Base-by-base conservation (phyloP, 2,329 filamentous ascomycete genomes). In the Trichoderma cornu-damae region DNA sequence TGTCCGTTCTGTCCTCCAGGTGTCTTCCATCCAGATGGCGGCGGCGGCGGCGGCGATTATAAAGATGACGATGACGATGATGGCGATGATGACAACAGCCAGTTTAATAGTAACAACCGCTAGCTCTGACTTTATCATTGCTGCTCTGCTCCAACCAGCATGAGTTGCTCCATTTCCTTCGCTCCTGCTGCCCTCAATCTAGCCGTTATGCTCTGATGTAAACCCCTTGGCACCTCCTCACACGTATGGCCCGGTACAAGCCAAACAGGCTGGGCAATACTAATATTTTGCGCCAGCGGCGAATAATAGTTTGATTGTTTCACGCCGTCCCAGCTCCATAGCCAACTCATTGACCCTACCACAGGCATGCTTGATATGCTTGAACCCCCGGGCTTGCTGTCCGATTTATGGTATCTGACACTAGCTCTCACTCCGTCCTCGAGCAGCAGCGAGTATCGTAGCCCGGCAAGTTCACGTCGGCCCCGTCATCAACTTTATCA, bases 201-300 rank as follows among this genome's bases (percentile, higher is more conserved):
- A 22, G 28, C 22, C 32, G 18, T 55, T 2, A 38, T 37, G 3
- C 6, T 26, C 42, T 55, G 52, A 14, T 55, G n/a, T 8, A 37
- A n/a, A 9, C 5, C 30, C 52, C 28, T 55, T 26, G 52, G 12
- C 12, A 48, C n/a, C 28, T 11, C 22, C 4, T 11, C 3, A 22
- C 42, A 48, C 2, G 5, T 11, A 32, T 55, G 52, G 12, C 40
- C 22, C 5, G 40, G 32, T 16, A 55, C 40, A 4, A 8, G 30
- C 52, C 52, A 55, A 4, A 47, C 42, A 12, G 40, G 40, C 30
- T 22, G 32, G 2, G 28, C 16, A 3, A 46, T 30, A 8, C 32
- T 7, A n/a, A 55, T 38, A 7, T 55, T 42, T 28, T n/a, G 52
- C 52, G 5, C 52, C 52, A 18, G 40, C 40, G 11, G 40, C 52